Evolutionary conservation across 1,284 basidiomycete genomes (phyloP), one percentile per base, ranked within the genome.

Genomic region (Ganoderma lingzhi): DNA sequence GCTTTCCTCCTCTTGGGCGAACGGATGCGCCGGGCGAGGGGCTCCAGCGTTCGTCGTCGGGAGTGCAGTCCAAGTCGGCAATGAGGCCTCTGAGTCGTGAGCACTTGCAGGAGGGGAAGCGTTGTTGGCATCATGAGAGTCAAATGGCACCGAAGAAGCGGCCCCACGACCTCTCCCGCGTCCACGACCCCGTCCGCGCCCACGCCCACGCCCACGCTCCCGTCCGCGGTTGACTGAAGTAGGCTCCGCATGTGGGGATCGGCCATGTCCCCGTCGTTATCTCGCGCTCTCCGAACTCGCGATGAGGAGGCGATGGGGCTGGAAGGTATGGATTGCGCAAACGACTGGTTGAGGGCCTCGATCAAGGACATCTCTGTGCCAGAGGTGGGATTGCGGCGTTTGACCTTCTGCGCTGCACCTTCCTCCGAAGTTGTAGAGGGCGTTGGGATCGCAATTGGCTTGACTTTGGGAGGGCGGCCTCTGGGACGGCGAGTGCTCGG

Each of bases 331-430:
- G 53, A 56, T 17, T 12, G 53, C 17, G 53, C 53, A 30, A 69
- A 70, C 12, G 71, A 68, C 5, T 37, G 58, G 23, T 72, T 72
- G 59, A 72, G 30, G 0, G 69, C 71, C n/a, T 72, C 69, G 14
- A 45, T 67, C 4, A 72, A 44, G 6, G 67, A 48, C 3, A 63
- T 35, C 3, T 19, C n/a, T 14, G 45, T 17, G 15, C 30, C 55
- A 12, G 58, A 63, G 3, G 48, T 32, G 6, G 39, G 35, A 1
- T 3, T n/a, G 12, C 56, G 65, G 2, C 8, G 17, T 42, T 15
- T 23, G 2, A n/a, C 28, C 19, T 32, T 9, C 5, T 17, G 42
- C n/a, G 37, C 6, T 23, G 9, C 45, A 8, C n/a, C 37, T 6
- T 66, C 68, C 6, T 69, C 65, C 0, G 72, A 66, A 0, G 71